Evolutionary conservation across 139 green algal genomes (phyloP), one percentile per base, ranked within the genome.

Genomic region (Picochlorum sp.): DNA sequence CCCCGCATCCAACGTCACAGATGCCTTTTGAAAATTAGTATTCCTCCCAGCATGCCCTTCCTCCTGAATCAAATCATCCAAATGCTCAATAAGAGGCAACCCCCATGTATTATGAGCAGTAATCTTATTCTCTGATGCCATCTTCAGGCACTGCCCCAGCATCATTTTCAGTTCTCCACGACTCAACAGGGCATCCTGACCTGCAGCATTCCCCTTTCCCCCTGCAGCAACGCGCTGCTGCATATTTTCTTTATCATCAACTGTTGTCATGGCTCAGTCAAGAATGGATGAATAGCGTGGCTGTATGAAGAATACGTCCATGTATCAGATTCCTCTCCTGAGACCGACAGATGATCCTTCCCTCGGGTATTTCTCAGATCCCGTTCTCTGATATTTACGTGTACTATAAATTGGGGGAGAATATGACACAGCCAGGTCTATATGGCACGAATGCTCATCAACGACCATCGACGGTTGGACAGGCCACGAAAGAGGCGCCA

Each of bases 21-120:
- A 85, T 21, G 88, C 86, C 24, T 88, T 85, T 67, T 96, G 88
- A 49, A 96, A 96, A 78, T 95, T 95, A 51, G 82, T 88, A 5
- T 82, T 31, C 9, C 63, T 58, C 18, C 66, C 62, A n/a, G 75
- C 50, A 21, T 81, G 62, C 3, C 73, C 66, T 18, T 78, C 74
- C 18, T 77, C 72, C 24, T 62, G 47, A 57, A 94, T 77, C n/a
- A 91, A 81, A 34, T 87, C 77, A 7, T 60, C 66, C 50, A 96
- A 77, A 77, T 96, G 87, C 56, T 94, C 82, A 49, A 96, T 95
- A 3, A 96, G 83, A 10, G 74, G 61, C 45, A 96, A 72, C 24
- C 52, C 57, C 88, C 89, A 96, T 0, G 86, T 90, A 70, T 96
- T 96, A 50, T 85, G 63, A 21, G 75, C 54, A 38, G 65, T 85